Evolutionary conservation across 140 eudicot species (phyloP), one percentile per base, ranked within the genome.

Genomic region (Stevia rebaudiana): DNA sequence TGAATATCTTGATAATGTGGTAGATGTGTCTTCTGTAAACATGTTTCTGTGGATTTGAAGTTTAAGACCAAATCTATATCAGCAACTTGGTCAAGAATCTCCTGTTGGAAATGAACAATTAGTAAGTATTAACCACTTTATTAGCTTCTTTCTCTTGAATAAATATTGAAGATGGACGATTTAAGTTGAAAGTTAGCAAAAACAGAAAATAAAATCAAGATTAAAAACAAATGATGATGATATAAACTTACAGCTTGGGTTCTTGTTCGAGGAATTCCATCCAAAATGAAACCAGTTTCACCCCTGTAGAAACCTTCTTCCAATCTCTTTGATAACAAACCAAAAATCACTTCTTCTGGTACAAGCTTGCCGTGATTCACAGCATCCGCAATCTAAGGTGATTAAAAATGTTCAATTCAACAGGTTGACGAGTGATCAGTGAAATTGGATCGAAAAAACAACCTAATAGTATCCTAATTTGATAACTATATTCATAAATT

Each of bases 321-420:
- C 63, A 92, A 67, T 76, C 90, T 81, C 80, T 92, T 92, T 6
- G 98, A 81, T 63, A 92, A 21, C 60, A 92, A 72, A 47, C 94
- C 95, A 80, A 92, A 92, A 35, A 92, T 81, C 30, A 88, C 83
- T 30, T 88, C 96, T 72, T 92, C 95, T 0, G 96, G 94, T 9
- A 92, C 98, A 68, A 92, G 94, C 81, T 85, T 83, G 51, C 95
- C 94, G 74, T 83, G 89, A 80, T 85, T 85, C 76, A 92, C 92
- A 17, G 96, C 86, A 47, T 72, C 73, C 21, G 94, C 95, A 70
- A 92, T 85, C 98, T 92, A 72, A 5, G 11, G 11, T 41, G 36
- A 47, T 23, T 15, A 11, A 25, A 30, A 33, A 9, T 37, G 31
- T 37, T 31, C 4, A 35, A 47, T 25, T 41, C 46, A 30, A 15